Evolutionary conservation across 441 rosid species (phyloP), one percentile per base, ranked within the genome.

Genomic region (Rhodomyrtus psidioides): DNA sequence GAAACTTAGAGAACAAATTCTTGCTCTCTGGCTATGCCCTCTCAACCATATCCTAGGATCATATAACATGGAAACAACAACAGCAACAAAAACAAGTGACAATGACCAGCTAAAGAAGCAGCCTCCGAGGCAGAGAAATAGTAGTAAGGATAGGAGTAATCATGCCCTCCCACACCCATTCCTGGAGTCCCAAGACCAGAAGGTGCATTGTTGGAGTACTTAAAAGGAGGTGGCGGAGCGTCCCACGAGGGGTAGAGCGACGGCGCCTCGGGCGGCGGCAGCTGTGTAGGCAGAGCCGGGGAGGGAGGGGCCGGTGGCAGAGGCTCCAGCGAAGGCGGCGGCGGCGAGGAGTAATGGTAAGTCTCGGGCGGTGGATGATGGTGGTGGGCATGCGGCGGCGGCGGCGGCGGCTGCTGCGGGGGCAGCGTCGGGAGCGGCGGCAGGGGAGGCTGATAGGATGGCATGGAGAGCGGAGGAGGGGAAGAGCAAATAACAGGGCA

Each of bases 401-500:
- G 54, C 6, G 88, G 81, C 4, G 86, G 70, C 15, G 91, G 54
- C 6, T 88, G 81, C 4, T 74, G 84, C 23, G 28, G 56, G 19
- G 84, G 55, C 9, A 89, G 84, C 16, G 46, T 51, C 44, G 42
- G 84, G 27, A 28, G 46, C 7, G 84, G 84, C 23, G 56, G 84
- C 44, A 42, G n/a, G 9, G 84, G 84, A 34, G 84, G 84, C 56
- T 82, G 59, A 17, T 82, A 12, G 59, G 56, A 54, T 16, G 59
- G 56, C 84, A 55, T 12, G 34, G 84, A 55, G 46, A 26, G 55
- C 6, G 93, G 91, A 6, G 95, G 92, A 7, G 92, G 89, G 0
- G 92, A 89, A 13, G 94, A 90, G 82, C 96, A 93, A 62, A 91
- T 91, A 70, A 88, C 87, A 2, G 94, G 94, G 83, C 95, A 94